A percentile compares a stretch with the other conserved stretches of the same genome.
These are phyloP conservation scores for Neoascochyta sp. DNA, from an alignment of 2,329 filamentous ascomycete genomes.

Conservation along the genomic window DNA sequence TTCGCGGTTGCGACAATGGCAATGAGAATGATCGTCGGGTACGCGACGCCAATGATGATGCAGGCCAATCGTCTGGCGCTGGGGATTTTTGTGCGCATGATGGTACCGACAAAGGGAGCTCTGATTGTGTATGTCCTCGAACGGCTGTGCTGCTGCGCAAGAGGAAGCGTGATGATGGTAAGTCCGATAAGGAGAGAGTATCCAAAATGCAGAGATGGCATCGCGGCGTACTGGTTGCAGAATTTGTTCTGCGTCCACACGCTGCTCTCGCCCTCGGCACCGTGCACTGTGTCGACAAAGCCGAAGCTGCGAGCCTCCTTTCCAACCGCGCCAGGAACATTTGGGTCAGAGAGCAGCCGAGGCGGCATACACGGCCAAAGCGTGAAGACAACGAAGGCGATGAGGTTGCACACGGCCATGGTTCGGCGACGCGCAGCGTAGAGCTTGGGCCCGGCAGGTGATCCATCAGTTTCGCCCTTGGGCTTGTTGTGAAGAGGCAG, in stretches of 20 bases:
- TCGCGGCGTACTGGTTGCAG: conserved; percentile 74
- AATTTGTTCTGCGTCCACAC: conserved; percentile 71
- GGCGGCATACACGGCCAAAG: conserved; percentile 61
- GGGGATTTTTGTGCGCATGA: conserved; percentile 41
- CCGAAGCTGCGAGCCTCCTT: conserved; percentile 58
- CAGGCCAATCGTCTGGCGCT: conserved; percentile 52
- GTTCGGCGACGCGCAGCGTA: conserved; percentile 56
- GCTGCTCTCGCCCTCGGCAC: conserved; percentile 57
- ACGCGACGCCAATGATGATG: conserved; percentile 55
- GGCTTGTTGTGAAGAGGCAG: conserved; percentile 18
- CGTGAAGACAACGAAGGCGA: conserved; percentile 58
- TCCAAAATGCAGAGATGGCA: conserved; percentile 73
- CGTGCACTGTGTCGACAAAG: conserved; percentile 59
- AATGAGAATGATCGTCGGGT: conserved; percentile 62
- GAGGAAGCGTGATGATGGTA: conserved; percentile 63
- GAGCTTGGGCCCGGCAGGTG: conserved; percentile 50
- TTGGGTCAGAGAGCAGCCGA: conserved; percentile 52
- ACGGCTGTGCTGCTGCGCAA: conserved; percentile 52
- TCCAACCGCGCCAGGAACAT: conserved; percentile 54
- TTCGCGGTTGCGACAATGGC: conserved; percentile 71
- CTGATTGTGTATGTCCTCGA: conserved; percentile 36
- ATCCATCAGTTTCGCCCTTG: conserved; percentile 37
- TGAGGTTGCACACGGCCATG: conserved; percentile 56
- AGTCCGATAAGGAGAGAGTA: conserved; percentile 71
- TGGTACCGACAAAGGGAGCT: conserved; percentile 18